Evolutionary conservation across 768 basidiomycete genomes (phyloP).

Genomic region (Pseudohyphozyma bogoriensis): DNA sequence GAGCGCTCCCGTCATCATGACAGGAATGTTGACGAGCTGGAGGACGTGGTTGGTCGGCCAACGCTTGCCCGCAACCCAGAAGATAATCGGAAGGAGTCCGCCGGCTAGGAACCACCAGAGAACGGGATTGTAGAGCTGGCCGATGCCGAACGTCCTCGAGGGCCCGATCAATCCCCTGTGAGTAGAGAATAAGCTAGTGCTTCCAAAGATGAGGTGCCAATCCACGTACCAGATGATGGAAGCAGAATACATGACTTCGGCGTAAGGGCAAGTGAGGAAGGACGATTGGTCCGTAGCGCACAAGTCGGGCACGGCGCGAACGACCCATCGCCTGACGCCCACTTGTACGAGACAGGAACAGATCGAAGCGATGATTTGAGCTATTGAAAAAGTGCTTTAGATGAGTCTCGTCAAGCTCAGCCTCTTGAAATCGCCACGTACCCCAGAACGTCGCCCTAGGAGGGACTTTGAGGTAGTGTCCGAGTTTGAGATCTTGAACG

Average conservation of each 20-base stretch:
- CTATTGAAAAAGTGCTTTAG: conserved; percentile 45
- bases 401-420: no score
- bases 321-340: conserved; percentile 41
- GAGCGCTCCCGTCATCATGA: conserved; percentile 71
- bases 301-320: conserved; percentile 40
- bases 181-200: neutral
- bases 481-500: conserved; percentile 71
- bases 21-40: conserved; percentile 68
- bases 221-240: conserved; percentile 53
- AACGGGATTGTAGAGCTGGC: conserved; percentile 52
- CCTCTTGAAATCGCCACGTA: conserved; percentile 39
- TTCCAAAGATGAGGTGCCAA: no score
- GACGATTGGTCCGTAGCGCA: conserved; percentile 37
- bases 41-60: conserved; percentile 57
- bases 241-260: conserved; percentile 78
- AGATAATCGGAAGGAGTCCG: conserved; percentile 69
- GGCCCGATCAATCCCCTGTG: conserved; percentile 51
- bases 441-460: conserved; percentile 76
- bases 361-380: conserved; percentile 39
- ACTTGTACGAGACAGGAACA: conserved; percentile 40
- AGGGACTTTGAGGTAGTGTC: conserved; percentile 92
- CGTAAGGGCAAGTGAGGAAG: conserved; percentile 59
- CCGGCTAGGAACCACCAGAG: conserved; percentile 65
- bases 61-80: conserved; percentile 55
- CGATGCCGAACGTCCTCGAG: conserved; percentile 47